Base-by-base conservation (phyloP, 495 filamentous ascomycete species). In the Aspergillus incahuasiensis region DNA sequence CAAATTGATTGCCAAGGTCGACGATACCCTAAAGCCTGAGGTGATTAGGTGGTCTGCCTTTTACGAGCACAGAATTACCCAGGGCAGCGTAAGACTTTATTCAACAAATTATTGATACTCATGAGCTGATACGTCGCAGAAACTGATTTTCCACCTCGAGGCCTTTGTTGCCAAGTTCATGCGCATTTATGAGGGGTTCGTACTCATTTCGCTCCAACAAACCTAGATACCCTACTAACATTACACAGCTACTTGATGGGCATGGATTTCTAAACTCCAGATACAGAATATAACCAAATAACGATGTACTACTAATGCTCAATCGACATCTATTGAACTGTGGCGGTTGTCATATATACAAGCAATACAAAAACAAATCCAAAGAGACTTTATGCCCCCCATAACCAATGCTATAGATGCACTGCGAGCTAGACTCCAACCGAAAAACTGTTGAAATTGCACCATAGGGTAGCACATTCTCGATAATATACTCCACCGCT, bases 81-180 rank as follows among this genome's bases (percentile, higher is more conserved):
- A 88, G 58, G 94, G 94, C 38, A 92, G 74, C 55, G 82, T 86
- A 74, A 71, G 79, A n/a, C n/a, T n/a, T n/a, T 5, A 66, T 56
- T 56, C 32, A 55, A 32, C 48, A 19, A 3, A 0, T 4, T 21
- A 13, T 20, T 13, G 21, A n/a, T 18, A 59, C 34, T 2, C 32
- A 16, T 5, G 30, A 49, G 15, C 68, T 72, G 46, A 72, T 39
- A 13, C 40, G 11, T n/a, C 63, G 58, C 48, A 86, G 78, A 98
- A 98, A 82, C 86, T 92, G 21, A 97, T 98, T 44, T 98, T 98
- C 70, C 94, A 98, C 62, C 80, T 98, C 0, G 94, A 98, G 75
- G 94, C 94, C 20, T 98, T 97, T 73, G 92, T 98, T 32, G 92
- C 95, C 25, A 96, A 96, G 75, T 92, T 96, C 68, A 97, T 98